Conservation (phyloP, 495 filamentous ascomycete genomes). For the Massariosphaeria phaeospora region DNA sequence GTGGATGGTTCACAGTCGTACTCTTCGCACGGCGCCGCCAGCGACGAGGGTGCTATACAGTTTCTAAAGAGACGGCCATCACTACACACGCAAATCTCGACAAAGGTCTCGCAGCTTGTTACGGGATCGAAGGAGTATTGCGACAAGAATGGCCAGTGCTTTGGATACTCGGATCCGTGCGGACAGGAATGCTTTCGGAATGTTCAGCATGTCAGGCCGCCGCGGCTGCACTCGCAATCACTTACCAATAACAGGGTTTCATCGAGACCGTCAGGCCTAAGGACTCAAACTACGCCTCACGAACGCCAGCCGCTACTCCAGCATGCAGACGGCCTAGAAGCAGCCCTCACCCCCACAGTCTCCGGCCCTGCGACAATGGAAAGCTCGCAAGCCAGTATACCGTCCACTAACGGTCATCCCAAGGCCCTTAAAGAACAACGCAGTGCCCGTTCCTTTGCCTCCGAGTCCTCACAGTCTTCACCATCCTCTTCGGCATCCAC, state of each 20-base stretch:
- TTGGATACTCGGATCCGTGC: slow-evolving; percentile 79
- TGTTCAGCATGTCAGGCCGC: slow-evolving; percentile 28
- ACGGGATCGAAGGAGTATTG: slow-evolving; percentile 44
- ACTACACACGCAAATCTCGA: slow-evolving; percentile 33
- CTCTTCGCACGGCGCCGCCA: slow-evolving; percentile 4
- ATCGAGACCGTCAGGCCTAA: slow-evolving; percentile 19
- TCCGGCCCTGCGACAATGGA: slow-evolving; percentile 10
- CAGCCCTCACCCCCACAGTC: slow-evolving; percentile 15
- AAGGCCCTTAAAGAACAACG: slow-evolving; percentile 9
- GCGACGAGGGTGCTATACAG: slow-evolving; percentile 10
- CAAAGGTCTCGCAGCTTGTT: slow-evolving; percentile 16
- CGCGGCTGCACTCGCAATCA: slow-evolving; percentile 10
- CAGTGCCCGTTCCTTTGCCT: slow-evolving; percentile 1
- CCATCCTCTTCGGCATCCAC: slow-evolving; percentile 3
- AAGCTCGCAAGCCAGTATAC: not conserved
- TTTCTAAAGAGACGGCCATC: slow-evolving; percentile 37
- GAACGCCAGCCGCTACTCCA: slow-evolving; percentile 38
- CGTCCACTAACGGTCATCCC: not conserved
- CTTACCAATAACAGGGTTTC: slow-evolving; percentile 1
- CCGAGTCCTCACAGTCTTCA: slow-evolving; percentile 68
- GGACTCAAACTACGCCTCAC: slow-evolving; percentile 19
- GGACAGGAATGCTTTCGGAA: slow-evolving; percentile 72
- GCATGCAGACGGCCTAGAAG: slow-evolving; percentile 32
- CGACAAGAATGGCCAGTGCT: slow-evolving; percentile 71
- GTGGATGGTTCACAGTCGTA: slow-evolving; percentile 5